phyloP scores from a whole-genome alignment of 192 early-diverging fungal genomes.

The Backusella sp. region DNA sequence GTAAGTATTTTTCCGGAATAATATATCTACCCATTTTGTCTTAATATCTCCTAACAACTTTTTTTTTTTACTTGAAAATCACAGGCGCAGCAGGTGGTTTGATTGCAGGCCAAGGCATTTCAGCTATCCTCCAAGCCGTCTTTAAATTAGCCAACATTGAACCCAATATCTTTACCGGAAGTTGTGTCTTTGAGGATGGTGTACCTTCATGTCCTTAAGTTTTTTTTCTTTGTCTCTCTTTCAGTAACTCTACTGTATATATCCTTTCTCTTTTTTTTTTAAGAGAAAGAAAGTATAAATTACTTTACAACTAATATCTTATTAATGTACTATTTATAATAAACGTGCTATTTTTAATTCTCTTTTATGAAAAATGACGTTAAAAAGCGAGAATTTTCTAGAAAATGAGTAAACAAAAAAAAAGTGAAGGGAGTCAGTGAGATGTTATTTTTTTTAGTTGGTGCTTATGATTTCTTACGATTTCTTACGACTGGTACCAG shows the following conservation, averaged over 20 bases:
- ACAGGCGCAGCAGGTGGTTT: slow-evolving; percentile 23
- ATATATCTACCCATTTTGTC: too few relatives aligned
- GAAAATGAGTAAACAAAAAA: too few relatives aligned
- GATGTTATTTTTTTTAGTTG: too few relatives aligned
- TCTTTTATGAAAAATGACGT: neutral
- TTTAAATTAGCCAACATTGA: slow-evolving; percentile 39
- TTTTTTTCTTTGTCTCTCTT: neutral
- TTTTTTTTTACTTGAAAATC: neutral
- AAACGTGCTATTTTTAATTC: neutral
- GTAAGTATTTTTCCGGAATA: neutral
- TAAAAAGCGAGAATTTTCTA: neutral
- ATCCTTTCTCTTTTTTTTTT: neutral
- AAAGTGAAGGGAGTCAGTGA: too few relatives aligned
- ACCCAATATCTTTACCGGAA: slow-evolving; percentile 15
- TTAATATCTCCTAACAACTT: too few relatives aligned
- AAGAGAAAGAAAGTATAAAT: neutral
- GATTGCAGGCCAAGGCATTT: slow-evolving; percentile 51
- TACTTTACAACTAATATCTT: neutral
- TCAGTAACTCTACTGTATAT: neutral
- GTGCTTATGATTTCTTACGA: too few relatives aligned
- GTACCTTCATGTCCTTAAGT: neutral
- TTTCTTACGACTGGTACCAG: too few relatives aligned
- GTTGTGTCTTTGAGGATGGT: slow-evolving; percentile 19
- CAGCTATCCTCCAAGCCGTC: slow-evolving; percentile 44
- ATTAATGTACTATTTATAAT: neutral